Percentiles rank a stretch among this genome's conserved stretches.
Conservation (phyloP, 305 asterid genomes). For the Ilex paraguariensis region DNA sequence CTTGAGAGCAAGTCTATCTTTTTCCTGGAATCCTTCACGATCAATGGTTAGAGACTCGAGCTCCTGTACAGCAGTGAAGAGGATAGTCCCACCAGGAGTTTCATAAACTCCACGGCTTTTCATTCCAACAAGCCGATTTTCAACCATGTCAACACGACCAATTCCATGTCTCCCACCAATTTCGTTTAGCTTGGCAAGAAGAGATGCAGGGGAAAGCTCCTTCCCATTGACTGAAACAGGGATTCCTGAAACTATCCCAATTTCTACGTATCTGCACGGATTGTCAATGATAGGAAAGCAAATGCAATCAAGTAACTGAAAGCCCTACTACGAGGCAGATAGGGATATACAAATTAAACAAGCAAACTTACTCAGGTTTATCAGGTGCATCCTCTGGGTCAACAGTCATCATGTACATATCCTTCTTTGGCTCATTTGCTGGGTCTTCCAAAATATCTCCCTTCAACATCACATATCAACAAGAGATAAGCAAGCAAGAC, state of each 20-base stretch:
- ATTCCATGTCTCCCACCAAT: slow-evolving; percentile 84
- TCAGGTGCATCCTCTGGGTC: slow-evolving; percentile 80
- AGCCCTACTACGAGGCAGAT: no score
- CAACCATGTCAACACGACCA: slow-evolving; percentile 89
- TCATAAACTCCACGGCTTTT: slow-evolving; percentile 97
- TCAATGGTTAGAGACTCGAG: slow-evolving; percentile 95
- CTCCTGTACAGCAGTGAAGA: slow-evolving; percentile 71
- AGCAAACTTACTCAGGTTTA: slow-evolving; percentile 65
- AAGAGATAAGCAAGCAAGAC: background rate
- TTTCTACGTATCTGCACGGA: slow-evolving; percentile 54
- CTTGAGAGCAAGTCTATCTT: slow-evolving; percentile 79
- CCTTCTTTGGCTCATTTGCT: slow-evolving; percentile 87
- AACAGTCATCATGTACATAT: slow-evolving; percentile 86
- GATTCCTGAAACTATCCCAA: slow-evolving; percentile 68
- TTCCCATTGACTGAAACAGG: slow-evolving; percentile 77
- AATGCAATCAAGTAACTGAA: no score
- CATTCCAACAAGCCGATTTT: slow-evolving; percentile 89
- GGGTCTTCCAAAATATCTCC: slow-evolving; percentile 96
- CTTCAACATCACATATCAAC: slow-evolving; percentile 16
- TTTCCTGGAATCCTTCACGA: slow-evolving; percentile 78
- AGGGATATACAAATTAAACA: no score
- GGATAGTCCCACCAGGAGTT: slow-evolving; percentile 93
- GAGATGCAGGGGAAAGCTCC: slow-evolving; percentile 74
- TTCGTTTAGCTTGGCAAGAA: slow-evolving; percentile 65
- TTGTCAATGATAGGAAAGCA: no score